Conservation (phyloP, 768 basidiomycete species). For the Holtermannia corniformis region DNA sequence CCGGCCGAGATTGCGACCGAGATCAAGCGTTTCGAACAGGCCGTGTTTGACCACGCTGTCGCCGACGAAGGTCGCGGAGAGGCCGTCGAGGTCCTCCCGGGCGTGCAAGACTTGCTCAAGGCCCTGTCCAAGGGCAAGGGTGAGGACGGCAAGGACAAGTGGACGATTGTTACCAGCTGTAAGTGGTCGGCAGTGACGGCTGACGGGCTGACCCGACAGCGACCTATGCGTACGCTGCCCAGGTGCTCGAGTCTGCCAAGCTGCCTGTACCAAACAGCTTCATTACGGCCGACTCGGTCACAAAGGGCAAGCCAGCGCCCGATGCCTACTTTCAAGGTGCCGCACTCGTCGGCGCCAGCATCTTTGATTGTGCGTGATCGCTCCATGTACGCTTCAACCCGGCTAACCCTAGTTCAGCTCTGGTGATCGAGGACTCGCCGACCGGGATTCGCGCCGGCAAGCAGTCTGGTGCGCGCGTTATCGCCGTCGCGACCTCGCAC, state of each 20-base stretch:
- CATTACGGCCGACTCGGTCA: conserved; percentile 69
- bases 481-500: conserved; percentile 79
- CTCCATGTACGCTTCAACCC: background rate
- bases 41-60: conserved; percentile 24
- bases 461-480: conserved; percentile 61
- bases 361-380: conserved; percentile 50
- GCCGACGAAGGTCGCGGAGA: conserved; percentile 44
- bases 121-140: conserved; percentile 28
- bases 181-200: conserved; percentile 8
- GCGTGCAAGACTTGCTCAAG: conserved; percentile 46
- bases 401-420: conserved; percentile 44
- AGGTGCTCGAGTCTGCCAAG: conserved; percentile 57
- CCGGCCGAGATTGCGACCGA: conserved; percentile 52
- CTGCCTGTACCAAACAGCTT: conserved; percentile 52
- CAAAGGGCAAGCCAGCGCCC: conserved; percentile 72
- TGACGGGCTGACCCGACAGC: conserved; percentile 45
- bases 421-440: conserved; percentile 83
- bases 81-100: conserved; percentile 52
- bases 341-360: conserved; percentile 50
- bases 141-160: conserved; percentile 50
- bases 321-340: conserved; percentile 80
- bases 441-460: conserved; percentile 66
- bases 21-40: conserved; percentile 61
- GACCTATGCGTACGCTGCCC: conserved; percentile 63
- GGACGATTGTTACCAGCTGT: conserved; percentile 84